Evolutionary conservation across 1,139 yeast genomes (phyloP).

Genomic region (Pichiaceae sp.): DNA sequence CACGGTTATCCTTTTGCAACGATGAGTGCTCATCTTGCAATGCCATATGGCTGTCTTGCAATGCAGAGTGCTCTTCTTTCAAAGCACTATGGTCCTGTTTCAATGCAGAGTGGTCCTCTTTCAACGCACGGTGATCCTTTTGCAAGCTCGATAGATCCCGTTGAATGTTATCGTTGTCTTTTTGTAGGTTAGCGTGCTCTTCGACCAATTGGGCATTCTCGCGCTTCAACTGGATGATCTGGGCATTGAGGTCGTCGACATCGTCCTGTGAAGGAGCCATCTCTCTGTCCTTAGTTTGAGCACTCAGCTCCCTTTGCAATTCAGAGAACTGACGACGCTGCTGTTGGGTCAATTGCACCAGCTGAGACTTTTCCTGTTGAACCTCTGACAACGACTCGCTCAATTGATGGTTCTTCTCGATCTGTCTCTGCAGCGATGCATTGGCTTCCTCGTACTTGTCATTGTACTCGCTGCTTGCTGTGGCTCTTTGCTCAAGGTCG

Average conservation of each 20-base stretch:
- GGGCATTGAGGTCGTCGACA: not conserved
- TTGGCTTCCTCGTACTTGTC: not conserved
- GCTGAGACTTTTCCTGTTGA: not conserved
- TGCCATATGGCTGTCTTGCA: conserved; percentile 1
- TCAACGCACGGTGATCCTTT: conserved; percentile 15
- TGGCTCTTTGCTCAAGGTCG: not conserved
- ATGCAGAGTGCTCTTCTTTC: conserved; percentile 16
- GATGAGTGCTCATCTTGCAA: conserved; percentile 20
- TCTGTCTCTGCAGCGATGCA: not conserved
- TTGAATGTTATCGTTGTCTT: conserved; percentile 18
- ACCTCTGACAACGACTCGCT: not conserved
- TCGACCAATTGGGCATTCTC: not conserved
- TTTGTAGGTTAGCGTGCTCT: not conserved
- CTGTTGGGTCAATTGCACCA: not conserved
- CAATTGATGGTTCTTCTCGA: not conserved
- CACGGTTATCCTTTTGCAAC: conserved; percentile 1
- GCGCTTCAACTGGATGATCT: not conserved
- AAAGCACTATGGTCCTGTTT: conserved; percentile 9
- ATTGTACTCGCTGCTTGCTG: not conserved
- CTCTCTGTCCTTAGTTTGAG: not conserved
- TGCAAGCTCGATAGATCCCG: conserved; percentile 9
- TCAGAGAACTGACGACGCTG: not conserved
- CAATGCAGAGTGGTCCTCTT: conserved; percentile 12
- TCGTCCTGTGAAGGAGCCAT: not conserved
- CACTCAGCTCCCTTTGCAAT: not conserved